These are phyloP conservation scores for Bryoglossum gracile DNA, from an alignment of 495 filamentous ascomycete genomes.

Conservation along the genomic window DNA sequence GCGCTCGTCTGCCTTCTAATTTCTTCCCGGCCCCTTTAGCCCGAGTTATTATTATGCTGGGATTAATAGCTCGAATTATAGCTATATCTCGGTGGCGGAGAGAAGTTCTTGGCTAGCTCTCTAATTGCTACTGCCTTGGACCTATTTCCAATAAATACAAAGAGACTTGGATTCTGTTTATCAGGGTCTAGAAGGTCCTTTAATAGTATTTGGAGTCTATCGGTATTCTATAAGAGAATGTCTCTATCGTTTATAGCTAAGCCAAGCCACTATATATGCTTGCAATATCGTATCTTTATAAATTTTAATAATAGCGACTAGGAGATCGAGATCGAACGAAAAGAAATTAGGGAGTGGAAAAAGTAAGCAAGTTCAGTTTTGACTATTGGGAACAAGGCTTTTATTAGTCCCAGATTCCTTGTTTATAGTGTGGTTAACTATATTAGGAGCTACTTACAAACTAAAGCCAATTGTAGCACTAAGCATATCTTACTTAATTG, in stretches of 20 bases:
- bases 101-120: slow-evolving; percentile 14
- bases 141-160: slow-evolving; percentile 23
- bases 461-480: neutral
- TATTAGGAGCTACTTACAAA: neutral
- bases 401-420: too few relatives aligned
- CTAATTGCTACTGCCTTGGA: slow-evolving; percentile 23
- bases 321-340: neutral
- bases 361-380: too few relatives aligned
- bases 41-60: slow-evolving; percentile 4
- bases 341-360: too few relatives aligned
- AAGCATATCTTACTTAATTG: neutral
- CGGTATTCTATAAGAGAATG: slow-evolving; percentile 19
- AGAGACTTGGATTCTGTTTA: slow-evolving; percentile 20
- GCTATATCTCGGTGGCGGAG: slow-evolving; percentile 8
- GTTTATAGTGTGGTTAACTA: too few relatives aligned
- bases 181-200: slow-evolving; percentile 21
- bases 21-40: slow-evolving; percentile 9
- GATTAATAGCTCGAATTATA: slow-evolving; percentile 5
- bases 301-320: neutral
- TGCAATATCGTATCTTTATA: slow-evolving; percentile 1
- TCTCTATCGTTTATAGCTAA: slow-evolving; percentile 16
- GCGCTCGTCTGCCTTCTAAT: slow-evolving; percentile 6
- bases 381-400: too few relatives aligned
- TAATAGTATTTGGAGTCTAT: slow-evolving; percentile 13
- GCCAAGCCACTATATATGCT: slow-evolving; percentile 16